Percentiles rank a stretch among this genome's conserved stretches.
Evolutionary conservation across 2,329 filamentous ascomycete species (phyloP).

Genomic region (Lachnellula suecica): DNA sequence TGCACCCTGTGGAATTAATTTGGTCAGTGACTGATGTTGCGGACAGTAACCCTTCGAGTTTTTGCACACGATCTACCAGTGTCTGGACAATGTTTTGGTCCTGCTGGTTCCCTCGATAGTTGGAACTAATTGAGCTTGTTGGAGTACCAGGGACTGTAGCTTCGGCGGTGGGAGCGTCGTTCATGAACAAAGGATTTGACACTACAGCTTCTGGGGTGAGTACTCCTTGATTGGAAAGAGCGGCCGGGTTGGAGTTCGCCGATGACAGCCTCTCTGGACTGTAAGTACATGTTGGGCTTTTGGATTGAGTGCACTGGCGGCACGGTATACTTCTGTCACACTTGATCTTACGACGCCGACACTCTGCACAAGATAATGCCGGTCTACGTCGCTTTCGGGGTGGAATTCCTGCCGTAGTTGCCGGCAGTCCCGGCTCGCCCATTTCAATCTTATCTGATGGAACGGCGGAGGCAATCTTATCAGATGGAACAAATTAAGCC

Average conservation of each 20-base stretch:
- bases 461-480: too few species aligned
- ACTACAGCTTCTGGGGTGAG: neutral
- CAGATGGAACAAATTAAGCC: neutral
- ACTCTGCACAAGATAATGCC: constrained; percentile 42
- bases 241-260: constrained; percentile 2
- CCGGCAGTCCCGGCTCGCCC: constrained; percentile 1
- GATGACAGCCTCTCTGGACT: constrained; percentile 11
- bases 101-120: neutral
- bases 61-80: constrained; percentile 11
- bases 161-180: neutral
- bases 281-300: constrained; percentile 35
- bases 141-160: neutral
- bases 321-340: constrained; percentile 44
- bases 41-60: constrained; percentile 5
- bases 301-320: constrained; percentile 34
- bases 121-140: neutral
- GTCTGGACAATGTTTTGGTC: neutral
- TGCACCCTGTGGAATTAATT: neutral
- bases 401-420: constrained; percentile 5
- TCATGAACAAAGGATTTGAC: neutral
- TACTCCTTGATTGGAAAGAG: neutral
- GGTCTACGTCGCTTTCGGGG: constrained; percentile 29
- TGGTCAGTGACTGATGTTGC: neutral
- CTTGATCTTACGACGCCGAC: constrained; percentile 45
- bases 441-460: neutral